Conservation (phyloP, 1,139 yeast genomes). For the Sugiyamaella pinicola region DNA sequence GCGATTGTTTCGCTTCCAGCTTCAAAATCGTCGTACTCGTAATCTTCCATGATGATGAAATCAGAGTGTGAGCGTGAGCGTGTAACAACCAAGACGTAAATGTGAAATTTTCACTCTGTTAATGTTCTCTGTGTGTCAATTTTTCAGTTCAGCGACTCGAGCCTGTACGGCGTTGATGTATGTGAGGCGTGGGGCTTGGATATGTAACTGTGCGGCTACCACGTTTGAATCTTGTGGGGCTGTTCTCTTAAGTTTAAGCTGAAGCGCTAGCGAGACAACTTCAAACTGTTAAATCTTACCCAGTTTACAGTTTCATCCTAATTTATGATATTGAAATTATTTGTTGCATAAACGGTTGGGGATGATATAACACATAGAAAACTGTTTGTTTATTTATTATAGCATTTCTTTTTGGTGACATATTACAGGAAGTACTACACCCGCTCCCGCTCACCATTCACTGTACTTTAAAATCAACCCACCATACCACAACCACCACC, state of each 20-base stretch:
- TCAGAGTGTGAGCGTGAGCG: no score
- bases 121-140: not conserved
- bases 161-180: not conserved
- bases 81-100: not conserved
- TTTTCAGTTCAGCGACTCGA: not conserved
- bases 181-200: not conserved
- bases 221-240: not conserved
- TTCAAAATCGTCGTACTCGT: conserved; percentile 33
- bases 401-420: not conserved
- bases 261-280: no score
- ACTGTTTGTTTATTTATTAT: not conserved
- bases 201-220: not conserved
- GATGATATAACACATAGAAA: not conserved
- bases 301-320: not conserved
- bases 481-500: no score
- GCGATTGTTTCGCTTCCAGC: conserved; percentile 35
- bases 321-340: not conserved
- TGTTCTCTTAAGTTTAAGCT: no score
- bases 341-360: not conserved
- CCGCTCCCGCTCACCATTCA: not conserved
- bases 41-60: conserved; percentile 30
- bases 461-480: not conserved
- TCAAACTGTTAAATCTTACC: not conserved
- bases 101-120: not conserved
- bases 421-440: not conserved